These are phyloP conservation scores for Fomitiporia mediterranea DNA, from an alignment of 1,284 basidiomycete species.

Conservation along the genomic window DNA sequence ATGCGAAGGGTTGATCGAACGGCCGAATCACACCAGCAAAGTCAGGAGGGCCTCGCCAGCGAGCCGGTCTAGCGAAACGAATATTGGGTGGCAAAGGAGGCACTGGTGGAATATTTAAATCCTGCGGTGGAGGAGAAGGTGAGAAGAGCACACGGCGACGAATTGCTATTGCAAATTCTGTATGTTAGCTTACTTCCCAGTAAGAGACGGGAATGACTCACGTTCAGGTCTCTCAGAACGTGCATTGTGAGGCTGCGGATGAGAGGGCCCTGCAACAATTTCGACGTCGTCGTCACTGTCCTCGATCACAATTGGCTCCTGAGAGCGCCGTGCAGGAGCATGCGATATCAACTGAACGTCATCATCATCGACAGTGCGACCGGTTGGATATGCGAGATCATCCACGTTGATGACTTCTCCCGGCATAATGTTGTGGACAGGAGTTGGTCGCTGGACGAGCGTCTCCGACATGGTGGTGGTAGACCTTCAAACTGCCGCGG, in stretches of 20 bases:
- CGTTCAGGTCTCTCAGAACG: constrained; percentile 5
- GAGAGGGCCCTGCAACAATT: constrained; percentile 18
- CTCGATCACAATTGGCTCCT: constrained; percentile 34
- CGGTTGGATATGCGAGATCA: not conserved
- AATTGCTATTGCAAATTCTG: not conserved
- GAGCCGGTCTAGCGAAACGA: constrained; percentile 21
- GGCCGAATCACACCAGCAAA: constrained; percentile 37
- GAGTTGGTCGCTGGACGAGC: constrained; percentile 17
- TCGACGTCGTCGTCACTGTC: constrained; percentile 33
- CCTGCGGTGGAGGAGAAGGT: constrained; percentile 38
- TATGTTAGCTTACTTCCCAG: not conserved
- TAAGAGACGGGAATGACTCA: not conserved
- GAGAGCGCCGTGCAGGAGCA: constrained; percentile 11
- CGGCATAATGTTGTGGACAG: not conserved
- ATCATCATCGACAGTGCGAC: constrained; percentile 25
- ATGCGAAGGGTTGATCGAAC: constrained; percentile 39
- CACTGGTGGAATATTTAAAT: constrained; percentile 27
- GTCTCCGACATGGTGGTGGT: constrained; percentile 19
- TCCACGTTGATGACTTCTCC: constrained; percentile 19
- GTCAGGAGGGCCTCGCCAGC: constrained; percentile 24
- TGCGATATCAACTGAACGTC: constrained; percentile 25
- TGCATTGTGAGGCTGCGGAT: constrained; percentile 17
- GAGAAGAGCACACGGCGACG: constrained; percentile 32
- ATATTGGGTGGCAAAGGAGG: constrained; percentile 40
- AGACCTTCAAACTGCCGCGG: too few species aligned